Percentiles rank a stretch among this genome's conserved stretches.
Evolutionary conservation across 495 filamentous ascomycete species (phyloP).

Genomic region (Usnea hakonensis): DNA sequence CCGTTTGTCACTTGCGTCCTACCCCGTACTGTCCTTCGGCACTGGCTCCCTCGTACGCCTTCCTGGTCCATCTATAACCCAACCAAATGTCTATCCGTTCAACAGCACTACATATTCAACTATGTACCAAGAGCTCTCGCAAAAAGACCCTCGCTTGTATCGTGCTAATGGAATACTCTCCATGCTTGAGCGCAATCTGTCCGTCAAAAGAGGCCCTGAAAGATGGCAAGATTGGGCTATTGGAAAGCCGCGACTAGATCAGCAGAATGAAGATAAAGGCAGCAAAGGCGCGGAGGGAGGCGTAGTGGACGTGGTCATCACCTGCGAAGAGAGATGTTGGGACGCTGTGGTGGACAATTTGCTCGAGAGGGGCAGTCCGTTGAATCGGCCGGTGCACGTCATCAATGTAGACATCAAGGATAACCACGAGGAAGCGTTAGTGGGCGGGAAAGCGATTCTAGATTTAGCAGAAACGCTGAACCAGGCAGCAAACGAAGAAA

Average conservation of each 20-base stretch:
- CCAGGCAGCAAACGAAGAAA: slow-evolving; percentile 70
- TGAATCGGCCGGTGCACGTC: slow-evolving; percentile 91
- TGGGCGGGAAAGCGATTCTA: slow-evolving; percentile 86
- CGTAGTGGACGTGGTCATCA: slow-evolving; percentile 89
- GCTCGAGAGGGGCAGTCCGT: slow-evolving; percentile 66
- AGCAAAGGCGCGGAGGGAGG: slow-evolving; percentile 78
- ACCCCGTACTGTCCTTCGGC: slow-evolving; percentile 95
- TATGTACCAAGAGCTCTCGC: slow-evolving; percentile 81
- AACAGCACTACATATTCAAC: slow-evolving; percentile 85
- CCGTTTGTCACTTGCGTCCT: slow-evolving; percentile 72
- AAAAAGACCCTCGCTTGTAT: slow-evolving; percentile 84
- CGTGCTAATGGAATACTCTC: slow-evolving; percentile 84
- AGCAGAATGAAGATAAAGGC: slow-evolving; percentile 56
- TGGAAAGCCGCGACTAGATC: slow-evolving; percentile 67
- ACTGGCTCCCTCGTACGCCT: slow-evolving; percentile 92
- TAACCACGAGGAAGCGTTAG: slow-evolving; percentile 91
- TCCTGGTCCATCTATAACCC: slow-evolving; percentile 79
- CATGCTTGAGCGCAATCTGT: slow-evolving; percentile 89
- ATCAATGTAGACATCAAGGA: slow-evolving; percentile 98
- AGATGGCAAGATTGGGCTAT: slow-evolving; percentile 97
- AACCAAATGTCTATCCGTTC: slow-evolving; percentile 97
- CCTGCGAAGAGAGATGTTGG: slow-evolving; percentile 97
- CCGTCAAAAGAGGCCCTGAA: slow-evolving; percentile 90
- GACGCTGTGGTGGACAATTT: slow-evolving; percentile 96
- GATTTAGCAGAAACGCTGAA: slow-evolving; percentile 86